These are phyloP conservation scores for Tephrocybe sp. DNA, from an alignment of 768 basidiomycete genomes.

Conservation along the genomic window DNA sequence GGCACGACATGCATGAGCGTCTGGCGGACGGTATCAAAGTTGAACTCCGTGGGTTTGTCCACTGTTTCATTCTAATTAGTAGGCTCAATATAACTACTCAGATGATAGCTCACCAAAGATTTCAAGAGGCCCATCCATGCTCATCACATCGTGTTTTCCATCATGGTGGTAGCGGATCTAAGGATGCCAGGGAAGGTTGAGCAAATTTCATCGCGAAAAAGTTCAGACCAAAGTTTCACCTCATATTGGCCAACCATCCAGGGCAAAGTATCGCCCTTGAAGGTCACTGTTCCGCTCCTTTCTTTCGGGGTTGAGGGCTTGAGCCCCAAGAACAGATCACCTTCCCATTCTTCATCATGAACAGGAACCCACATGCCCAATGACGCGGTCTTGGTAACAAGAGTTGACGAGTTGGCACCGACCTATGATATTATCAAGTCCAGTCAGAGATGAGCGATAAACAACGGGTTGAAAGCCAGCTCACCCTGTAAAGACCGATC, in stretches of 20 bases:
- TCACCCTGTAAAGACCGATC: slow-evolving; percentile 89
- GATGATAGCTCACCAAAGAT: slow-evolving; percentile 66
- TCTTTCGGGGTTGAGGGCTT: slow-evolving; percentile 37
- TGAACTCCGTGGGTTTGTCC: slow-evolving; percentile 59
- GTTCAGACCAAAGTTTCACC: slow-evolving; percentile 35
- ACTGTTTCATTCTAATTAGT: slow-evolving; percentile 40
- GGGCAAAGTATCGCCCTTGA: slow-evolving; percentile 77
- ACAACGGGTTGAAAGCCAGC: slow-evolving; percentile 15
- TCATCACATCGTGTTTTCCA: slow-evolving; percentile 96
- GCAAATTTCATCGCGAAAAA: neutral
- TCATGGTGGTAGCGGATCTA: slow-evolving; percentile 93
- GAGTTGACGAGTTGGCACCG: slow-evolving; percentile 80
- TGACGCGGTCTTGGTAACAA: slow-evolving; percentile 82
- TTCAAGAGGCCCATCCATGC: slow-evolving; percentile 79
- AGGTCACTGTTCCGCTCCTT: slow-evolving; percentile 65
- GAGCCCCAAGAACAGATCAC: slow-evolving; percentile 64
- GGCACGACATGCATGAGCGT: slow-evolving; percentile 76
- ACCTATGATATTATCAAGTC: slow-evolving; percentile 41
- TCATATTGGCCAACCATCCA: slow-evolving; percentile 89
- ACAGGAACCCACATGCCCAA: slow-evolving; percentile 93
- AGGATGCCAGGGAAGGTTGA: slow-evolving; percentile 38
- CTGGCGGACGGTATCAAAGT: slow-evolving; percentile 62
- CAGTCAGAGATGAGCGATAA: slow-evolving; percentile 7
- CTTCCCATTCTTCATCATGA: slow-evolving; percentile 91
- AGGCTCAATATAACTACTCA: neutral